Conservation (phyloP, 805 yeast genomes). For the Vanderwaltozyma verrucispora region DNA sequence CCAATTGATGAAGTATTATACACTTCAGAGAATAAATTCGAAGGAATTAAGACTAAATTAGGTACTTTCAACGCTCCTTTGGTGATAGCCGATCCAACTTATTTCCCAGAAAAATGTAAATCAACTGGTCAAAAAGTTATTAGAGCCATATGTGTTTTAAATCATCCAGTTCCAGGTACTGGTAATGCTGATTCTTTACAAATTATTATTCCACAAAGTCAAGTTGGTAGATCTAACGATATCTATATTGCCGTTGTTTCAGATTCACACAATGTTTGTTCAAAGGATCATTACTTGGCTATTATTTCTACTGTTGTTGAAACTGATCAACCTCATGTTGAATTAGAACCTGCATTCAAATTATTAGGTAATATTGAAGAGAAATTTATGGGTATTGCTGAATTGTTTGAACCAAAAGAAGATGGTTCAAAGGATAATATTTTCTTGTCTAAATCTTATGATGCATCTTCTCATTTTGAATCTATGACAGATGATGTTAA, state of each 20-base stretch:
- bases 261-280: constrained; percentile 79
- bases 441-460: constrained; percentile 81
- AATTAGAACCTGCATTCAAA: constrained; percentile 88
- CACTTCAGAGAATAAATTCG: constrained; percentile 59
- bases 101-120: constrained; percentile 59
- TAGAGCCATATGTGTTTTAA: constrained; percentile 63
- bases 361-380: constrained; percentile 71
- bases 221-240: constrained; percentile 84
- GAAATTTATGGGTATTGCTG: constrained; percentile 90
- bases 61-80: constrained; percentile 87
- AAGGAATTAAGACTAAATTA: constrained; percentile 84
- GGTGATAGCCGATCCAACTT: constrained; percentile 96
- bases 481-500: constrained; percentile 93
- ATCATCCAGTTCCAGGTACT: constrained; percentile 82
- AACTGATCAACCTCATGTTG: constrained; percentile 85
- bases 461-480: constrained; percentile 92
- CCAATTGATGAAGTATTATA: constrained; percentile 85
- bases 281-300: constrained; percentile 83
- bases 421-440: constrained; percentile 77
- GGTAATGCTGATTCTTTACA: constrained; percentile 81
- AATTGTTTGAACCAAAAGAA: constrained; percentile 73
- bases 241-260: constrained; percentile 89
- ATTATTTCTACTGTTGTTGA: constrained; percentile 91
- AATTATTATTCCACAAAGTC: constrained; percentile 93
- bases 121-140: constrained; percentile 30